A percentile compares a stretch with the other conserved stretches of the same genome.
Conservation (phyloP, 225 moss, liverwort and hornwort species). For the Physcomitrium patens region DNA sequence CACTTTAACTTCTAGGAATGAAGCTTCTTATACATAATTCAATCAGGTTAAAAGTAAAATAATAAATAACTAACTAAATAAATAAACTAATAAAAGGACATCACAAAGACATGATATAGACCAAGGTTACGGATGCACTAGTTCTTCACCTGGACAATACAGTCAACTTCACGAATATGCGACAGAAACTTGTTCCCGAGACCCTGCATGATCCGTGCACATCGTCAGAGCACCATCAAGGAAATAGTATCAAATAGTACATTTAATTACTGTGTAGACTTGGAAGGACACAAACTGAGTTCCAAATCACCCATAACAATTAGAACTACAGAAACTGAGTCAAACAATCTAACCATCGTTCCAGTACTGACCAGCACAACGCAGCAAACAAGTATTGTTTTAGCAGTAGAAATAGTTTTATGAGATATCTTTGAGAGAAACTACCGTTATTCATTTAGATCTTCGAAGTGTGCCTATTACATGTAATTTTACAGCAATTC, state of each 20-base stretch:
- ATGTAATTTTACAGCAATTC: neutral
- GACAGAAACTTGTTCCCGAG: slow-evolving; percentile 98
- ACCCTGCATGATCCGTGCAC: slow-evolving; percentile 49
- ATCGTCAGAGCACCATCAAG: slow-evolving; percentile 21
- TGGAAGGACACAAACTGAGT: neutral
- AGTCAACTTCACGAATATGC: slow-evolving; percentile 96
- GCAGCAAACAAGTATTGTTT: neutral
- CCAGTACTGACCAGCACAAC: neutral
- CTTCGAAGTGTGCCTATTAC: neutral
- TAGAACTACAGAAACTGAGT: neutral
- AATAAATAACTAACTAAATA: too few relatives aligned
- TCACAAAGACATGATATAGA: neutral
- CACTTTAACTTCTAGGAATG: slow-evolving; percentile 34
- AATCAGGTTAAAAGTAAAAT: neutral
- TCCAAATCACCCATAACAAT: neutral
- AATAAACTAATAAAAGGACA: neutral
- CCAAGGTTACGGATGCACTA: neutral
- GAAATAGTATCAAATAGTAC: neutral
- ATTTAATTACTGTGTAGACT: neutral
- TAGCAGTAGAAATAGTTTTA: neutral
- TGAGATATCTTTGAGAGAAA: neutral
- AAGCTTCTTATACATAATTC: neutral
- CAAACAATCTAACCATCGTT: too few relatives aligned
- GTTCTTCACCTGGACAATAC: slow-evolving; percentile 76
- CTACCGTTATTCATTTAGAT: neutral